Evolutionary conservation across 768 basidiomycete genomes (phyloP).

Genomic region (Asterophora lycoperdoides): DNA sequence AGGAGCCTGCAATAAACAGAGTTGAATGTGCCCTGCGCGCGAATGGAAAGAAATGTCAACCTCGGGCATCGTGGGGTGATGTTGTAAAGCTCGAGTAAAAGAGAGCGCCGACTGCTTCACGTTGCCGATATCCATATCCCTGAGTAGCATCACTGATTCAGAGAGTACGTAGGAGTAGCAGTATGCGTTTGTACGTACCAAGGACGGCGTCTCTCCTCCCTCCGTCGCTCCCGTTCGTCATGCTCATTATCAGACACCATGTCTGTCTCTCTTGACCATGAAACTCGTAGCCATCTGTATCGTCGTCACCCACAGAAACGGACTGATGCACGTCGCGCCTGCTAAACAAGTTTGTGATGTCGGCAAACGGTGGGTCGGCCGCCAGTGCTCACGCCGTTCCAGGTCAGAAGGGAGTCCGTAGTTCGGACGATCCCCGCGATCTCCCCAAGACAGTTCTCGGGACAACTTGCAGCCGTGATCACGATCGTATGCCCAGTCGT

Average conservation of each 20-base stretch:
- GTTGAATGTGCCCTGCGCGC: too few species aligned
- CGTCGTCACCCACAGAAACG: constrained; percentile 11
- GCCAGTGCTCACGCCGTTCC: constrained; percentile 7
- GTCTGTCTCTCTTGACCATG: constrained; percentile 14
- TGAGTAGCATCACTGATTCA: too few species aligned
- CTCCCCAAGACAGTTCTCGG: neutral
- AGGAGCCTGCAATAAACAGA: too few species aligned
- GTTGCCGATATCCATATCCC: too few species aligned
- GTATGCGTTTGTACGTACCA: too few species aligned
- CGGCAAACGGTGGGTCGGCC: constrained; percentile 11
- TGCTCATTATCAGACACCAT: neutral
- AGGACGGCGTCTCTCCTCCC: constrained; percentile 22
- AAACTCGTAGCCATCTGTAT: constrained; percentile 16
- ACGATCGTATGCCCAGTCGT: constrained; percentile 7
- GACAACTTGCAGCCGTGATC: neutral
- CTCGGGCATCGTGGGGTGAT: too few species aligned
- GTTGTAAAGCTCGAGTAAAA: too few species aligned
- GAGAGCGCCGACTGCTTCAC: too few species aligned
- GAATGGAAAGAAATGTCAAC: too few species aligned
- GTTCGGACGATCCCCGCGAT: neutral
- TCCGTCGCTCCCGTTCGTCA: constrained; percentile 15
- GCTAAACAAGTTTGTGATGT: constrained; percentile 16
- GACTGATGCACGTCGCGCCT: constrained; percentile 13
- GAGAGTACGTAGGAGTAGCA: too few species aligned
- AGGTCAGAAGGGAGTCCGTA: constrained; percentile 14